These are phyloP conservation scores for Ophiostoma himal-ulmi DNA, from an alignment of 2,329 filamentous ascomycete genomes.

Conservation along the genomic window DNA sequence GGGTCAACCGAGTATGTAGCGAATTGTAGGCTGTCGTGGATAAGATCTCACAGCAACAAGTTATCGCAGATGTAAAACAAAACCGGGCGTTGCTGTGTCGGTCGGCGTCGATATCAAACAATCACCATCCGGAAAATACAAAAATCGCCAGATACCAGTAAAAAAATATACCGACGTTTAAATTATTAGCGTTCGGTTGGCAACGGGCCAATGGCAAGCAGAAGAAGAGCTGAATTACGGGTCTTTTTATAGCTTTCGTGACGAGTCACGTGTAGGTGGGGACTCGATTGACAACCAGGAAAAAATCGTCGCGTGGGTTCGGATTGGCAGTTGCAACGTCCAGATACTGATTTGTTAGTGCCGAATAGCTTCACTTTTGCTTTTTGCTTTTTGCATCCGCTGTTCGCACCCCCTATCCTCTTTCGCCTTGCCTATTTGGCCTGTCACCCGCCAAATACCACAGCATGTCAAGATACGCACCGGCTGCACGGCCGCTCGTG, in stretches of 20 bases:
- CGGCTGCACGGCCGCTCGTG: constrained; percentile 26
- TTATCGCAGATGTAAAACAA: not conserved
- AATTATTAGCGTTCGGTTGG: not conserved
- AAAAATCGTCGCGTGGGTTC: constrained; percentile 21
- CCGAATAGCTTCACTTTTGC: constrained; percentile 18
- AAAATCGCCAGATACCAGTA: not conserved
- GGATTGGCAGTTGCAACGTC: not conserved
- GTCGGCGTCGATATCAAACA: constrained; percentile 1
- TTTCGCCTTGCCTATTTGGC: not conserved
- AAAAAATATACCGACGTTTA: constrained; percentile 2
- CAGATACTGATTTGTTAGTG: not conserved
- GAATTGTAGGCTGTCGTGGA: no score
- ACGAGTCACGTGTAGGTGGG: constrained; percentile 6
- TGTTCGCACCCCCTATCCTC: not conserved
- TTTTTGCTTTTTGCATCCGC: not conserved
- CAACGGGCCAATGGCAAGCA: not conserved
- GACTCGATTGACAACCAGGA: constrained; percentile 1
- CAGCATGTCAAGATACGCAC: constrained; percentile 24
- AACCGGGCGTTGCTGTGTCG: not conserved
- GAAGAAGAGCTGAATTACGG: not conserved
- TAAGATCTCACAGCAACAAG: not conserved
- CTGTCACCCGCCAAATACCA: not conserved
- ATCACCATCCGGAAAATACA: not conserved
- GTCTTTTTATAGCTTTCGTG: not conserved
- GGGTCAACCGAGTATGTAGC: not conserved